Evolutionary conservation across 2,329 filamentous ascomycete genomes (phyloP).

Genomic region (Trichoderma lentiforme): DNA sequence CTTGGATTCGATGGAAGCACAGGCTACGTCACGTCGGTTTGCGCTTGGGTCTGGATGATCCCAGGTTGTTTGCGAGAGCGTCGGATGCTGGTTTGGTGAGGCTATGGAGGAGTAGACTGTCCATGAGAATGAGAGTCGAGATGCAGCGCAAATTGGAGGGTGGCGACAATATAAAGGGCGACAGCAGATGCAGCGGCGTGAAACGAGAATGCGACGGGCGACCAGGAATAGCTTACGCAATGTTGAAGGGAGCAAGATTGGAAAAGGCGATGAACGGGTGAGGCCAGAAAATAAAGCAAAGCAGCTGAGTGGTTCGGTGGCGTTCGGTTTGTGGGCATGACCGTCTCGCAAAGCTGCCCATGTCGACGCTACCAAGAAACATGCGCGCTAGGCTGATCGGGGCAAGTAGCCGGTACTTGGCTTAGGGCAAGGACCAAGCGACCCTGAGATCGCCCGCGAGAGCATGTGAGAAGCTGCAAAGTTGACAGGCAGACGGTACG

Average conservation of each 20-base stretch:
- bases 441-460: background rate
- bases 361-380: constrained; percentile 4
- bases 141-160: background rate
- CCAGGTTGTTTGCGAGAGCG: constrained; percentile 2
- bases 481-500: background rate
- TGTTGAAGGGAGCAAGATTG: background rate
- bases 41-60: constrained; percentile 4
- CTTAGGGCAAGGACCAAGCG: constrained; percentile 12
- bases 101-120: constrained; percentile 14
- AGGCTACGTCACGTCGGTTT: constrained; percentile 17
- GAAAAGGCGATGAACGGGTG: constrained; percentile 3
- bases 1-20: background rate
- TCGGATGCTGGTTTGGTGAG: background rate
- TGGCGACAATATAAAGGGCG: background rate
- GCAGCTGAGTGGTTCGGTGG: constrained; percentile 13
- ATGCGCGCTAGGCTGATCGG: background rate
- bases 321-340: constrained; percentile 15
- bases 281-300: constrained; percentile 7
- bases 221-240: background rate
- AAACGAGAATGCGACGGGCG: background rate
- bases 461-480: constrained; percentile 14
- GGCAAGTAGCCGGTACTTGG: constrained; percentile 11
- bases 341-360: constrained; percentile 3
- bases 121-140: constrained; percentile 20
- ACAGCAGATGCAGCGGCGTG: background rate